Percentiles rank a stretch among this genome's conserved stretches.
These are phyloP conservation scores for Colletotrichum sp. DNA, from an alignment of 2,329 filamentous ascomycete species.

Conservation along the genomic window DNA sequence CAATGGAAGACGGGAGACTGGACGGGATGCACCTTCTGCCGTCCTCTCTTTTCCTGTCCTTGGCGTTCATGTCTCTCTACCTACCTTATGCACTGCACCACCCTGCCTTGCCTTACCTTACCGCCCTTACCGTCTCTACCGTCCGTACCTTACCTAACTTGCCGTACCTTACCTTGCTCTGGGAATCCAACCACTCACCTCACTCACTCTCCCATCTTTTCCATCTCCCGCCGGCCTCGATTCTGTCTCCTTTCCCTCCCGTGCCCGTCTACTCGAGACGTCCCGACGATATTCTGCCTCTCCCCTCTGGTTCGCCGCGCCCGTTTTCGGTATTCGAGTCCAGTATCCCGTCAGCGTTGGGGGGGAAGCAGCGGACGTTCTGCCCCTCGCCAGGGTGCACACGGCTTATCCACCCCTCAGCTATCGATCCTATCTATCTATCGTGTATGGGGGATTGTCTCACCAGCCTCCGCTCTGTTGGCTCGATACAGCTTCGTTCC, in stretches of 20 bases:
- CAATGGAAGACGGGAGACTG: neutral
- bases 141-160: neutral
- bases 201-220: neutral
- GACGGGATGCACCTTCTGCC: neutral
- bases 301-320: neutral
- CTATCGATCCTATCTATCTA: neutral
- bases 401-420: neutral
- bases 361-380: neutral
- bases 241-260: neutral
- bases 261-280: neutral
- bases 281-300: neutral
- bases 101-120: neutral
- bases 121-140: neutral
- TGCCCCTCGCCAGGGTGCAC: neutral
- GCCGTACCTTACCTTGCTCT: neutral
- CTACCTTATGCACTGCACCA: neutral
- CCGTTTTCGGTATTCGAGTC: neutral
- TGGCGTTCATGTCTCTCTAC: neutral
- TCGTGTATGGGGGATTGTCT: neutral
- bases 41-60: neutral
- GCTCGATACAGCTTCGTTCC: constrained; percentile 12
- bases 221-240: neutral
- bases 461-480: neutral
- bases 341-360: neutral
- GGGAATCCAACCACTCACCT: neutral